phyloP scores from a whole-genome alignment of 495 filamentous ascomycete species.

The Penicillium canariense region DNA sequence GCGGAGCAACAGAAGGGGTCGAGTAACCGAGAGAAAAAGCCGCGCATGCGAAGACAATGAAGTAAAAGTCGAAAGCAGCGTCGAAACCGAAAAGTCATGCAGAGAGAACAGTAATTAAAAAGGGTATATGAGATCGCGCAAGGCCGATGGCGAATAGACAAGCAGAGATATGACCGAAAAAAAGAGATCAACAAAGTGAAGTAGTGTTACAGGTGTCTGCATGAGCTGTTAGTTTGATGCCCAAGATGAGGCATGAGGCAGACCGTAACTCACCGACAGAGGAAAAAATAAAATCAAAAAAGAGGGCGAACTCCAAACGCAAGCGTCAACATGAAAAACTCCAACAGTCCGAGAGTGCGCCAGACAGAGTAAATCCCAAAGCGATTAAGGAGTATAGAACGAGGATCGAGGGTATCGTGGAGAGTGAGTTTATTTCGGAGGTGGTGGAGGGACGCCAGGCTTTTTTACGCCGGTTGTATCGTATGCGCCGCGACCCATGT shows the following conservation, averaged over 20 bases:
- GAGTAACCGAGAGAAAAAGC: conserved; percentile 15
- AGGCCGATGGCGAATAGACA: conserved; percentile 22
- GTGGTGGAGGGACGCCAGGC: conserved; percentile 51
- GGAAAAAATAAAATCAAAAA: neutral
- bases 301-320: conserved; percentile 29
- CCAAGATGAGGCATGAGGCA: conserved; percentile 13
- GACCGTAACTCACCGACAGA: conserved; percentile 31
- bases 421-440: conserved; percentile 31
- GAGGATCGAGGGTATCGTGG: conserved; percentile 15
- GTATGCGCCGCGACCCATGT: conserved; percentile 61
- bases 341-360: conserved; percentile 1
- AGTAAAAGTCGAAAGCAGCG: conserved; percentile 15
- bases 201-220: conserved; percentile 44
- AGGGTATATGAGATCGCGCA: conserved; percentile 33
- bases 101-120: conserved; percentile 32
- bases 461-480: conserved; percentile 60
- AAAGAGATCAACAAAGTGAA: conserved; percentile 20
- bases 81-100: conserved; percentile 31
- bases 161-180: conserved; percentile 21
- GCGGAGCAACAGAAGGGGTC: conserved; percentile 4
- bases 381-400: conserved; percentile 22
- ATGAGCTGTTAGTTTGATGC: conserved; percentile 25
- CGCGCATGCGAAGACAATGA: conserved; percentile 16
- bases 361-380: conserved; percentile 17
- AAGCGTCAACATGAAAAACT: conserved; percentile 24